Conservation (phyloP, 73 alveolate species). For the Tetrahymena elliotti region DNA sequence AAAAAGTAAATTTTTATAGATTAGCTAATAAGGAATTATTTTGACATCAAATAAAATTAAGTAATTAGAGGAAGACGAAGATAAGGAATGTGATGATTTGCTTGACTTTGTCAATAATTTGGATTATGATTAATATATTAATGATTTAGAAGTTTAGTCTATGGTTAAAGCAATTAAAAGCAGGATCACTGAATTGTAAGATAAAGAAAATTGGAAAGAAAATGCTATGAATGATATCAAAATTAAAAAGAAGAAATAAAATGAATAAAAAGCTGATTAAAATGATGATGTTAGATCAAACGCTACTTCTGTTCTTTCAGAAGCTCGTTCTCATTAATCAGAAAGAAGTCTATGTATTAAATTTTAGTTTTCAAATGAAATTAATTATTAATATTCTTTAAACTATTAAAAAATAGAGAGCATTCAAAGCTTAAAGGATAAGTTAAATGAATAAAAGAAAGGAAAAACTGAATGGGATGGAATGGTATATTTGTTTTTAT, state of each 20-base stretch:
- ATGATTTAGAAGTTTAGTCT: constrained; percentile 76
- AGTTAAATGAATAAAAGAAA: constrained; percentile 24
- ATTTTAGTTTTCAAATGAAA: neutral
- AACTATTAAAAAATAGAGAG: constrained; percentile 19
- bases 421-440: constrained; percentile 22
- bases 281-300: constrained; percentile 24
- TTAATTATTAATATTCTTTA: neutral
- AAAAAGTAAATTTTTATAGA: constrained; percentile 29
- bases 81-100: constrained; percentile 69
- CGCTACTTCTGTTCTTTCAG: constrained; percentile 2
- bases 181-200: constrained; percentile 67
- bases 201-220: constrained; percentile 64
- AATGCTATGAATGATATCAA: constrained; percentile 36
- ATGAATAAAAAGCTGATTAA: neutral
- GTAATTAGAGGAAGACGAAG: constrained; percentile 58
- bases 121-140: constrained; percentile 78
- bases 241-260: constrained; percentile 33
- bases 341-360: constrained; percentile 14
- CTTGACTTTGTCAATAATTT: constrained; percentile 74
- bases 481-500: neutral
- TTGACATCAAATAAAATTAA: neutral
- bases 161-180: constrained; percentile 72
- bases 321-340: constrained; percentile 26
- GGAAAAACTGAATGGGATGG: constrained; percentile 63
- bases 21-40: neutral